Conservation (phyloP, 306 rosid species). For the Vigna reflexopilosa region DNA sequence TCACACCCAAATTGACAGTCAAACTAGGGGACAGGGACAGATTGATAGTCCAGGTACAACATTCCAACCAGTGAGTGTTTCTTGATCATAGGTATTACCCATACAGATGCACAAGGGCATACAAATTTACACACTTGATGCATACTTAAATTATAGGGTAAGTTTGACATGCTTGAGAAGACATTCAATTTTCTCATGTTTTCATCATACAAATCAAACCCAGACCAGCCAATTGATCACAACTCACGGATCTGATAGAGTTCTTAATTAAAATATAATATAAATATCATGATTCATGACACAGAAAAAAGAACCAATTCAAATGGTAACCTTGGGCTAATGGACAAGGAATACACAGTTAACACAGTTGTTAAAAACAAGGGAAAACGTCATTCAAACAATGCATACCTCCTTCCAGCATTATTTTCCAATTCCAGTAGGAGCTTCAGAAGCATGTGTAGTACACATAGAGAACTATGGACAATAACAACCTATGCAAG, state of each 20-base stretch:
- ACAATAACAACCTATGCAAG: conserved; percentile 67
- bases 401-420: conserved; percentile 68
- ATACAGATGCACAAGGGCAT: neutral
- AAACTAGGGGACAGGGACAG: neutral
- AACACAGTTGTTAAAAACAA: conserved; percentile 33
- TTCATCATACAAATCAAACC: conserved; percentile 26
- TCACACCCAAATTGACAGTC: neutral
- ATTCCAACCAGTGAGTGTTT: neutral
- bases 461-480: conserved; percentile 68
- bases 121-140: neutral
- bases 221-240: conserved; percentile 1
- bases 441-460: conserved; percentile 73
- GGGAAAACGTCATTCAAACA: conserved; percentile 15
- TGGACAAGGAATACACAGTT: conserved; percentile 21
- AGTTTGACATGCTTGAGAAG: conserved; percentile 16
- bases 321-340: conserved; percentile 27
- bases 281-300: conserved; percentile 18
- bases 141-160: neutral
- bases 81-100: conserved; percentile 20
- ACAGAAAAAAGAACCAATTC: conserved; percentile 22
- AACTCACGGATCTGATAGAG: neutral
- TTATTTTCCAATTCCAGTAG: conserved; percentile 56
- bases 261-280: conserved; percentile 31
- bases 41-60: neutral
- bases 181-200: conserved; percentile 18